Evolutionary conservation across 202 grass and related monocot genomes (phyloP).

Genomic region (Musa balbisiana): DNA sequence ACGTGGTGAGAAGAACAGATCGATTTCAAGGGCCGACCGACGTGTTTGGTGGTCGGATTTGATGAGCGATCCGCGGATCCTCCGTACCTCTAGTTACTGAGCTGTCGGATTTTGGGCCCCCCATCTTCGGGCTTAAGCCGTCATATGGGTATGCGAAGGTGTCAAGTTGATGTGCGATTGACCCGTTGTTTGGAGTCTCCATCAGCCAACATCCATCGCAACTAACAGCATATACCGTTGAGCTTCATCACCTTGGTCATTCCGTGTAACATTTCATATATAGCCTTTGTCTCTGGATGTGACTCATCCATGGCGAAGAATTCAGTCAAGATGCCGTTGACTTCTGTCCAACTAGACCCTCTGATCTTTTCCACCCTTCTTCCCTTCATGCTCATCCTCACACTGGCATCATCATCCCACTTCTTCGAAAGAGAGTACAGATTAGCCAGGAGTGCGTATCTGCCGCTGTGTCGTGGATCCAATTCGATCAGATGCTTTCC

Average conservation of each 20-base stretch:
- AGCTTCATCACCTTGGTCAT: neutral
- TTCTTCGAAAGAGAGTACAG: slow-evolving; percentile 15
- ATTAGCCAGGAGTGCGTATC: slow-evolving; percentile 22
- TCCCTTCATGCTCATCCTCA: slow-evolving; percentile 23
- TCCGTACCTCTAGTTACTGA: neutral
- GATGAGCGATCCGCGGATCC: neutral
- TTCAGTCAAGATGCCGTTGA: slow-evolving; percentile 8
- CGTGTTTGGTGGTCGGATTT: neutral
- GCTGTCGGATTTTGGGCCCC: too few species aligned
- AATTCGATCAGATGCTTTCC: slow-evolving; percentile 14
- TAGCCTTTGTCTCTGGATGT: slow-evolving; percentile 9
- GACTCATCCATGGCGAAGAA: slow-evolving; percentile 14
- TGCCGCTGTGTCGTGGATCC: slow-evolving; percentile 11
- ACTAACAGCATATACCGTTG: neutral
- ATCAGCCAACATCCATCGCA: neutral
- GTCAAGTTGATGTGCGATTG: too few species aligned
- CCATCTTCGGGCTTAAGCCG: too few species aligned
- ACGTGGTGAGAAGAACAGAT: too few species aligned
- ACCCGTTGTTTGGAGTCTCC: too few species aligned
- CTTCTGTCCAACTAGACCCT: slow-evolving; percentile 16
- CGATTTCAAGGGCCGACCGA: neutral
- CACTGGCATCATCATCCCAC: slow-evolving; percentile 1
- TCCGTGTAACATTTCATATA: slow-evolving; percentile 9
- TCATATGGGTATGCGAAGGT: too few species aligned
- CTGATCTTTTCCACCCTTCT: slow-evolving; percentile 18